Evolutionary conservation across 1,139 yeast genomes (phyloP), one percentile per base, ranked within the genome.

Genomic region (Geotrichum macrosporum): DNA sequence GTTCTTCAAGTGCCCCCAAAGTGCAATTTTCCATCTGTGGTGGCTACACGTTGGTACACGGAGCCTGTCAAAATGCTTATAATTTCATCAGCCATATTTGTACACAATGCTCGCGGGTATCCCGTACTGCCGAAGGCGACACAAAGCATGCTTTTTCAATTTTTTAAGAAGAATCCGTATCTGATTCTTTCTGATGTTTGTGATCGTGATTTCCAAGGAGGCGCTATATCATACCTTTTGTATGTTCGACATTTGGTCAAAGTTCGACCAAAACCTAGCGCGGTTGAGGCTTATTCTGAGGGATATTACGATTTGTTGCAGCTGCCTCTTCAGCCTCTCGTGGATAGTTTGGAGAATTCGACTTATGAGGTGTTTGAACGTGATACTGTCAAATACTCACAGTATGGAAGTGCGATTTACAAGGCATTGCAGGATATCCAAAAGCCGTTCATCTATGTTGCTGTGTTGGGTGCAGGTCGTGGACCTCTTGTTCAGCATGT

Each of bases 401-500:
- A 73, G 52, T 88, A 88, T 60, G 80, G 75, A 42, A 62, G 68
- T 30, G 95, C 96, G 1, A 77, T 86, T 2, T 68, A 66, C 26
- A 63, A 71, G 45, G 92, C 94, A 0, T 54, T 84, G 8, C 53
- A 58, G n/a, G 77, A 74, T 48, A 47, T 59, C 21, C 55, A 54
- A 5, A 48, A 51, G 16, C 48, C 54, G 33, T 49, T 53, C 16
- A 50, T 57, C 13, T 20, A 41, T 30, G 66, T 86, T 4, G 72
- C 86, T 5, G 73, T 88, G 1, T 80, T 83, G 3, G 96, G 96
- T 0, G 94, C 96, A 0, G 96, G 96, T 0, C 67, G 86, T 44
- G 96, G 96, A 0, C 88, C 92, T 1, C 65, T 87, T 31, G 79
- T 86, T 1, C 81, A 81, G 41, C 65, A 73, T 19, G 68, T 76